Conservation (phyloP, 164 flowering plant species). For the Nymphaea colorata region DNA sequence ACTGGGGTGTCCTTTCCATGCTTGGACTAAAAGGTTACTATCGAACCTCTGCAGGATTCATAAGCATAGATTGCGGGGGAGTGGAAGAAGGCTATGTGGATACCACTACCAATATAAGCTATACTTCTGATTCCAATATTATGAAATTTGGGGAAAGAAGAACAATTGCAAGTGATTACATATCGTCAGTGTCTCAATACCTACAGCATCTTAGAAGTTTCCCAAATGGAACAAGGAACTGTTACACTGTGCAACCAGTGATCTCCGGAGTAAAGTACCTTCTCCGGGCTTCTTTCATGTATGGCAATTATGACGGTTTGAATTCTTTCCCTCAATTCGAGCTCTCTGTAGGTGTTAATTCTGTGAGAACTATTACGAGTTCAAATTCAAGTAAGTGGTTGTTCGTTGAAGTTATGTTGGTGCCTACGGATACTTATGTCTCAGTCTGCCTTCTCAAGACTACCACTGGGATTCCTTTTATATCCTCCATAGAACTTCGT, state of each 20-base stretch:
- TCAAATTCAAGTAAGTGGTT: neutral
- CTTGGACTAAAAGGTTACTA: too few relatives aligned
- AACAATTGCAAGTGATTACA: constrained; percentile 1
- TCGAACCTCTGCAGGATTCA: constrained; percentile 20
- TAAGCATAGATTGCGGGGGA: constrained; percentile 40
- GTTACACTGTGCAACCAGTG: constrained; percentile 20
- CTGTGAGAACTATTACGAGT: constrained; percentile 16
- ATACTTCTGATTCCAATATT: constrained; percentile 17
- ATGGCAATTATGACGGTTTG: constrained; percentile 36
- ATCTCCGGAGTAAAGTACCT: constrained; percentile 14
- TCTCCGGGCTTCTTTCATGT: constrained; percentile 37
- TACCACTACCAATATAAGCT: constrained; percentile 10
- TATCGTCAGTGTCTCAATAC: neutral
- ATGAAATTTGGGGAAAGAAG: constrained; percentile 15
- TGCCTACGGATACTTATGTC: neutral
- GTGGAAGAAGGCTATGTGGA: constrained; percentile 3
- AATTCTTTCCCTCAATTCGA: constrained; percentile 23
- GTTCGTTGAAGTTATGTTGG: neutral
- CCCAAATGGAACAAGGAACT: constrained; percentile 26
- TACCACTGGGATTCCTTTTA: neutral
- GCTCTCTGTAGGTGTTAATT: constrained; percentile 24
- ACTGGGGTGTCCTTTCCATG: too few relatives aligned
- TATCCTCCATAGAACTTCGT: constrained; percentile 1
- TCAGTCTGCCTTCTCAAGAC: neutral
- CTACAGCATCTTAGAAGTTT: constrained; percentile 20